Evolutionary conservation across 495 filamentous ascomycete genomes (phyloP).

Genomic region (Neurospora sp.): DNA sequence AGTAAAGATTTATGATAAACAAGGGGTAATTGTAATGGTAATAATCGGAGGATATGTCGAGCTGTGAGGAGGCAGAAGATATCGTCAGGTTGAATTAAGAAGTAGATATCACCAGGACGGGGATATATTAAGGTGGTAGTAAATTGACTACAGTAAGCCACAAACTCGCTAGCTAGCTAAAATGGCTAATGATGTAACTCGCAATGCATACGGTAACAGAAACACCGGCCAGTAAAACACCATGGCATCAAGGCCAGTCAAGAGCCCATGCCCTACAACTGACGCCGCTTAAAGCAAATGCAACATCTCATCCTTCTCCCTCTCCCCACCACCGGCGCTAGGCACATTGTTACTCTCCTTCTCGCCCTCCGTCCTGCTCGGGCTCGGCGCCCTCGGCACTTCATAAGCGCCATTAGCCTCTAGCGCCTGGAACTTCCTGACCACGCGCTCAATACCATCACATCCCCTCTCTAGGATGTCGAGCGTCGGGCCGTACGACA

Average conservation of each 20-base stretch:
- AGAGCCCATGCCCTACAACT: background rate
- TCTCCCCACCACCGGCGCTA: background rate
- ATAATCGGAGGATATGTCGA: background rate
- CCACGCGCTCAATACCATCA: slow-evolving; percentile 79
- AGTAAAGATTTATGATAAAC: too few species aligned
- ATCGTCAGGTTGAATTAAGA: background rate
- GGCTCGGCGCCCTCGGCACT: background rate
- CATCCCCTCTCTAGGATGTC: slow-evolving; percentile 75
- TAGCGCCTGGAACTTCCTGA: slow-evolving; percentile 16
- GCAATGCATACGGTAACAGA: background rate
- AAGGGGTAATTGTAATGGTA: background rate
- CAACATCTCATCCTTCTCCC: background rate
- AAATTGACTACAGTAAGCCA: background rate
- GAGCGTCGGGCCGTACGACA: slow-evolving; percentile 87
- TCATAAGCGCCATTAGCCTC: background rate
- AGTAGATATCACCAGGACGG: background rate
- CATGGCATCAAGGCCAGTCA: background rate
- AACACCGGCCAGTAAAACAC: background rate
- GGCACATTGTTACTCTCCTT: background rate
- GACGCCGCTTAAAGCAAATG: background rate
- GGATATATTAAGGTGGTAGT: background rate
- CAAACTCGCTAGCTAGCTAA: background rate
- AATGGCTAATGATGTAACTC: background rate
- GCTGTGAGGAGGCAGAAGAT: background rate
- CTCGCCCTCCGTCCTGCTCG: background rate